Conservation (phyloP, 2,329 filamentous ascomycete genomes). For the Arthroderma sp. region DNA sequence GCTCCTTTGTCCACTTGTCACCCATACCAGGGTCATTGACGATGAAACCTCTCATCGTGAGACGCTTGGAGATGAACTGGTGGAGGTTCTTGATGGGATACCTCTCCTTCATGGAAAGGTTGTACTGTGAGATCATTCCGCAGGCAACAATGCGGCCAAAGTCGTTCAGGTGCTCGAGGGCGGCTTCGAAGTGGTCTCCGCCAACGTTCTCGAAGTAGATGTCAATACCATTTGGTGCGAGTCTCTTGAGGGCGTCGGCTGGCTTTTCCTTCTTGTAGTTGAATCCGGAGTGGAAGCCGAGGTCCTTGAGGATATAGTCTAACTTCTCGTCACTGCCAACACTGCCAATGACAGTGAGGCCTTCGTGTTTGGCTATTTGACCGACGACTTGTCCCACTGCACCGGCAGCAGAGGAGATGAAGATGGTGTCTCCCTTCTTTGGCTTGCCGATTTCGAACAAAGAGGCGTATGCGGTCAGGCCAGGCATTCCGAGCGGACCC, state of each 20-base stretch:
- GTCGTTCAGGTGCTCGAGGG: slow-evolving; percentile 50
- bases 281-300: slow-evolving; percentile 62
- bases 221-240: slow-evolving; percentile 67
- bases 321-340: slow-evolving; percentile 72
- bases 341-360: slow-evolving; percentile 65
- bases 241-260: slow-evolving; percentile 51
- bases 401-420: slow-evolving; percentile 66
- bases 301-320: slow-evolving; percentile 57
- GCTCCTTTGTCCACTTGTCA: slow-evolving; percentile 53
- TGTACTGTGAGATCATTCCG: slow-evolving; percentile 68
- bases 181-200: slow-evolving; percentile 60
- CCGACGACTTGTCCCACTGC: slow-evolving; percentile 75
- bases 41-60: slow-evolving; percentile 63
- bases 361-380: slow-evolving; percentile 71
- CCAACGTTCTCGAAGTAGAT: slow-evolving; percentile 77
- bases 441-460: slow-evolving; percentile 65
- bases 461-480: slow-evolving; percentile 61
- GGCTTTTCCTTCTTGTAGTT: slow-evolving; percentile 81
- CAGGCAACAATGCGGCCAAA: slow-evolving; percentile 55
- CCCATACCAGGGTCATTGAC: slow-evolving; percentile 55
- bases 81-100: slow-evolving; percentile 58
- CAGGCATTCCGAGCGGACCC: slow-evolving; percentile 67
- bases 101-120: slow-evolving; percentile 43
- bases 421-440: slow-evolving; percentile 68
- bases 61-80: slow-evolving; percentile 52